Conservation (phyloP, 495 filamentous ascomycete species). For the Xylaria castorea region DNA sequence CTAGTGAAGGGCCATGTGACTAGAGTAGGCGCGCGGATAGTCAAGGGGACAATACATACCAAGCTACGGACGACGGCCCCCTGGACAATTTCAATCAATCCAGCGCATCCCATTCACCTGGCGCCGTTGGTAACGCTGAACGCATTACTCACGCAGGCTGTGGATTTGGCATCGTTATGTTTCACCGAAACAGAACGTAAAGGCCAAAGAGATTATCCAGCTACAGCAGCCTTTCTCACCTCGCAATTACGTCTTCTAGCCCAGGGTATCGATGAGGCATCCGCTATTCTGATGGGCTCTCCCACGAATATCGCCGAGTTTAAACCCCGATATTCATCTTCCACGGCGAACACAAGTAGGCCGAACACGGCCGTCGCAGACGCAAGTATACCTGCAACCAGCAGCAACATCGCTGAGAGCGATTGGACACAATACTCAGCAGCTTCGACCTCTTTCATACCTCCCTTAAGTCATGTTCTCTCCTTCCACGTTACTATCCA, state of each 20-base stretch:
- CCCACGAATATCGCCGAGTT: constrained; percentile 43
- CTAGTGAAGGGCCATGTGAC: constrained; percentile 91
- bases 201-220: constrained; percentile 47
- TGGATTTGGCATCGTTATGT: constrained; percentile 81
- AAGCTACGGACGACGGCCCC: constrained; percentile 57
- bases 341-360: constrained; percentile 39
- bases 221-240: constrained; percentile 74
- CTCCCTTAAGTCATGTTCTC: constrained; percentile 55
- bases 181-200: constrained; percentile 60
- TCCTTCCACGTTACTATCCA: constrained; percentile 79
- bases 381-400: constrained; percentile 14
- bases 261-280: constrained; percentile 76
- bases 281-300: constrained; percentile 62
- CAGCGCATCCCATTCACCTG: constrained; percentile 65
- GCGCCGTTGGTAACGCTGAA: constrained; percentile 72
- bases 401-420: constrained; percentile 20
- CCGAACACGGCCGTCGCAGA: constrained; percentile 15
- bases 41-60: constrained; percentile 67
- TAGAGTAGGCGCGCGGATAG: constrained; percentile 74
- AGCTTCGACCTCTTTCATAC: constrained; percentile 46
- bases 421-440: constrained; percentile 28
- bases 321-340: background rate
- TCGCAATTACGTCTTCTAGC: constrained; percentile 79
- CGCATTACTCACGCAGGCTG: constrained; percentile 74
- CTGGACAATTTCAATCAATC: constrained; percentile 56